Evolutionary conservation across 331 rosid genomes (phyloP), one percentile per base, ranked within the genome.

Genomic region (Malus hybrid): DNA sequence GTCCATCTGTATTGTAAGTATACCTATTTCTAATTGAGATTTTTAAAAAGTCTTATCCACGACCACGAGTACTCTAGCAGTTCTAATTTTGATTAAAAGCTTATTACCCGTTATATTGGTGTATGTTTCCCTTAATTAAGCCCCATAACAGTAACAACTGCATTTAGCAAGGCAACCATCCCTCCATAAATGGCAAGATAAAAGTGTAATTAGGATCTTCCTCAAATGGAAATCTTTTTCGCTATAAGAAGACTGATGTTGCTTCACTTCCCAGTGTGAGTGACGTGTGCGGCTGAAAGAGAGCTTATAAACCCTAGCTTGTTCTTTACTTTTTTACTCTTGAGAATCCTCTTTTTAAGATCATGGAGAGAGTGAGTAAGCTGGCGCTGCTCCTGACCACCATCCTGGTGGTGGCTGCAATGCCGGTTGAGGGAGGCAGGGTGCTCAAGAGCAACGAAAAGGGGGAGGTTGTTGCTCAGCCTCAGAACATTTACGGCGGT

Each of bases 401-500:
- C 20, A 59, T 82, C 60, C 1, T 79, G 52, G 48, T 67, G 76
- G 70, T 76, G 10, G 59, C 82, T 44, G 83, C 81, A 79, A 72
- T 80, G 52, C 59, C 78, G 10, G 91, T 73, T 39, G 93, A 85
- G 79, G 93, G 88, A 44, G 85, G 80, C 70, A 84, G 88, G 71
- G 13, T 61, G 52, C 9, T 87, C 44, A 82, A 78, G 79, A 73
- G 68, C 55, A 67, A 54, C 32, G 83, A 88, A 15, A 62, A 77
- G 9, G 59, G 9, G 10, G 59, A 54, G 59, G 59, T 54, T 5
- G 89, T 86, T 65, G 76, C 83, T 32, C 84, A 83, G 3, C 95
- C 95, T 0, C 82, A 91, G 74, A 91, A 44, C 84, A 83, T 87
- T 81, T 27, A 42, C 42, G 92, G 88, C 61, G 92, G 86, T 27